Base-by-base conservation (phyloP, 768 basidiomycete species). In the Mrakia hoshinonis region DNA sequence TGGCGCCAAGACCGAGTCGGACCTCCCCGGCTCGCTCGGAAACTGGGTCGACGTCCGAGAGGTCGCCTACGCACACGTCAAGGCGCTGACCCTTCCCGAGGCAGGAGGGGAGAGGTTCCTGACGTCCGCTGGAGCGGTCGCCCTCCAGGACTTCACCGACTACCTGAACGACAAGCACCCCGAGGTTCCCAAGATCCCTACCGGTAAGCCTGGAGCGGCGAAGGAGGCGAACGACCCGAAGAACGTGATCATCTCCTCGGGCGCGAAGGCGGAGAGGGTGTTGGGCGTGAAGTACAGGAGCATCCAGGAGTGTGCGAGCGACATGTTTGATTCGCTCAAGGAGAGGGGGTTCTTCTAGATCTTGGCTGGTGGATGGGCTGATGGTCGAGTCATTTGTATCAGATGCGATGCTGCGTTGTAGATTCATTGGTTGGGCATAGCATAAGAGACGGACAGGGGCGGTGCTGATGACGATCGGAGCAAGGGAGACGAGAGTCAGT, bases 101-200 rank as follows among this genome's bases (percentile, higher is more conserved):
- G 87, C 86, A 0, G 83, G 82, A 3, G 85, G 85, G 1, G 81
- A 88, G 68, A 81, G 88, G 43, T 83, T 88, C 75, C 82, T 89
- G 75, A 73, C 85, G 49, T 78, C 78, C n/a, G 43, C 43, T 15
- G 43, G 43, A 43, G 7, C 43, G 6, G 43, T 43, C 43, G 43
- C 38, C 6, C 22, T 49, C n/a, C 46, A 54, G 29, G 49, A 73
- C 38, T 49, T 73, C 22, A 55, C 66, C 61, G 72, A 73, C 20
- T 29, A 29, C 15, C 46, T 73, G 12, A 31, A 29, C 48, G 15
- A n/a, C 22, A 6, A 48, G 58, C 55, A 43, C n/a, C 72, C 72
- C 26, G 36, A 61, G 6, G 29, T 58, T 4, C 0, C 12, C 7
- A 55, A 55, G n/a, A 54, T 73, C 62, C 72, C 72, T 5, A 46